Base-by-base conservation (phyloP, 106 monocot species). In the Alisma plantagoaquatica region DNA sequence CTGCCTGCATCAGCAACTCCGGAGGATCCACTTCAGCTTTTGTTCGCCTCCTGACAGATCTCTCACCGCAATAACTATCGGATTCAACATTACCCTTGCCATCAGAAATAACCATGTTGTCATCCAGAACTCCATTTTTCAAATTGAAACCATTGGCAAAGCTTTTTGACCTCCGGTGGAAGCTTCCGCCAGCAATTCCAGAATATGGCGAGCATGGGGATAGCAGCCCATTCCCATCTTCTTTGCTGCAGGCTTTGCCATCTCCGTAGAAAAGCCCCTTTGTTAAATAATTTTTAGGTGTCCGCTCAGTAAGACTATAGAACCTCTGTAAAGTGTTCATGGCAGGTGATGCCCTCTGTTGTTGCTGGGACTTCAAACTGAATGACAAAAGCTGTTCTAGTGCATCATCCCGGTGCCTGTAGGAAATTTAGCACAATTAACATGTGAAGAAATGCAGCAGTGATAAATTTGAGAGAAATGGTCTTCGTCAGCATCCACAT, bases 301-400 rank as follows among this genome's bases (percentile, higher is more conserved):
- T 71, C 50, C 63, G 70, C 8, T 67, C 68, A 23, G 81, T 46
- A 23, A 98, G 78, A 23, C 78, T 66, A 42, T 98, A 98, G 42
- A 76, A 98, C 17, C 89, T 78, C 56, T 77, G 89, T 61, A 98
- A 58, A 57, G 27, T 76, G 65, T 62, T 88, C 96, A 98, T 98
- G 31, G 96, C 96, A 10, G 81, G 62, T 15, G 90, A 79, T 27
- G 76, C 66, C 43, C 33, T 63, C 30, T 46, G 58, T 7, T 58
- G 56, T 27, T 56, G 56, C 2, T 22, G 58, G 10, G 56, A 35
- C 51, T 81, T 84, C 46, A 35, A 42, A 27, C 58, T 73, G 10
- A 78, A 59, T 2, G 68, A 76, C 43, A 73, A 65, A 19, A 83
- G 47, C 12, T 77, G 78, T 45, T 75, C 53, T 29, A 81, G 61